Evolutionary conservation across 768 basidiomycete species (phyloP).

Genomic region (Cyclocybe aegerita): DNA sequence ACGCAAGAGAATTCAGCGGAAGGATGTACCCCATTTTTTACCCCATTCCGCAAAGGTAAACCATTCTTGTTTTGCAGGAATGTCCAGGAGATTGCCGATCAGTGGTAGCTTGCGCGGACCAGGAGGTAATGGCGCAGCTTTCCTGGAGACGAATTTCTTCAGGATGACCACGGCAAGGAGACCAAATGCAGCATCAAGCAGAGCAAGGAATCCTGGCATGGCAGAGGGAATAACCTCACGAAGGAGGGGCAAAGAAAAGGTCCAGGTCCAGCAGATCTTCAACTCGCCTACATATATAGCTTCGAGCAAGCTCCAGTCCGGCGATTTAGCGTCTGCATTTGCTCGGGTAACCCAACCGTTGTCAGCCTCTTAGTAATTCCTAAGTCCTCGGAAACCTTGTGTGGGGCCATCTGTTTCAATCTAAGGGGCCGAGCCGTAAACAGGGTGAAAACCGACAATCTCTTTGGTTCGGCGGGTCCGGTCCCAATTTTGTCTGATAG

Average conservation of each 20-base stretch:
- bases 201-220: slow-evolving; percentile 12
- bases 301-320: background rate
- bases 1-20: background rate
- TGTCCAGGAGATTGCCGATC: slow-evolving; percentile 48
- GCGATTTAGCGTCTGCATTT: background rate
- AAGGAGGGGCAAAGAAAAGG: background rate
- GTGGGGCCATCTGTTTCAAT: background rate
- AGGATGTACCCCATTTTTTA: slow-evolving; percentile 38
- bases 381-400: slow-evolving; percentile 17
- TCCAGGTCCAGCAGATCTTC: no score
- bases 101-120: slow-evolving; percentile 45
- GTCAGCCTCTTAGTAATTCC: slow-evolving; percentile 8
- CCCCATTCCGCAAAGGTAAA: slow-evolving; percentile 45
- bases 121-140: slow-evolving; percentile 35
- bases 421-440: background rate
- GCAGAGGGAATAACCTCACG: background rate
- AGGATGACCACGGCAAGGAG: slow-evolving; percentile 15
- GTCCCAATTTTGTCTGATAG: background rate
- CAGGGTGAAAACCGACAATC: background rate
- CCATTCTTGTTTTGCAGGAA: slow-evolving; percentile 48
- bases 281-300: slow-evolving; percentile 1
- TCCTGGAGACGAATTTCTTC: slow-evolving; percentile 14
- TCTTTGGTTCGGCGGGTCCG: slow-evolving; percentile 1
- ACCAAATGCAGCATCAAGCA: slow-evolving; percentile 17
- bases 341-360: slow-evolving; percentile 6